Conservation (phyloP, 208 protist species). For the Tritrichomonas musculus region DNA sequence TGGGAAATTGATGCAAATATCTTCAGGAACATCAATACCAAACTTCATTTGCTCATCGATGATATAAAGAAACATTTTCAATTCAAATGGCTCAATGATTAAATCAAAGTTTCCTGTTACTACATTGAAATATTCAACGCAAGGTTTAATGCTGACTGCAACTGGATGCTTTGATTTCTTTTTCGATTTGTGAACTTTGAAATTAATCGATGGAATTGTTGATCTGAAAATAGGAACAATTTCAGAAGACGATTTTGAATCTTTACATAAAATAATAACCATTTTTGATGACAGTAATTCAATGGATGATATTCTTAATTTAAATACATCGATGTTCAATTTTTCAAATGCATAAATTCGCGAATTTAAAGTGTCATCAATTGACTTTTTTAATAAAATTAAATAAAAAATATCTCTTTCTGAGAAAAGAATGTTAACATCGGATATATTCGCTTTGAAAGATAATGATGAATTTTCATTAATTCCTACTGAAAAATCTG, state of each 20-base stretch:
- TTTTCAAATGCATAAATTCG: too few species aligned
- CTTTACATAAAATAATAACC: background rate
- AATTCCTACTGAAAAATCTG: too few species aligned
- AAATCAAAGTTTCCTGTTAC: background rate
- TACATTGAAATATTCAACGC: background rate
- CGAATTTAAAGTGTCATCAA: too few species aligned
- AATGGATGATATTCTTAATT: too few species aligned
- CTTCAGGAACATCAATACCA: background rate
- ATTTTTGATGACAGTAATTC: background rate
- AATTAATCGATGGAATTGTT: background rate
- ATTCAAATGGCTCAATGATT: background rate
- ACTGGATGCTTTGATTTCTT: background rate
- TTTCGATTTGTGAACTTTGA: background rate
- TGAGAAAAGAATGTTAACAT: too few species aligned
- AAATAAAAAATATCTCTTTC: too few species aligned
- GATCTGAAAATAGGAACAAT: background rate
- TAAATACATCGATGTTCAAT: too few species aligned
- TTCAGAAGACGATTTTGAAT: background rate
- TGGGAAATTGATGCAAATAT: background rate
- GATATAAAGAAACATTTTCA: background rate
- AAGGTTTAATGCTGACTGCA: background rate
- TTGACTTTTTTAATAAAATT: too few species aligned
- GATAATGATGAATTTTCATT: too few species aligned
- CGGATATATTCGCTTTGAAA: too few species aligned
- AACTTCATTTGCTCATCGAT: background rate